Conservation (phyloP, 345 rosid species). For the Salix viminalis region DNA sequence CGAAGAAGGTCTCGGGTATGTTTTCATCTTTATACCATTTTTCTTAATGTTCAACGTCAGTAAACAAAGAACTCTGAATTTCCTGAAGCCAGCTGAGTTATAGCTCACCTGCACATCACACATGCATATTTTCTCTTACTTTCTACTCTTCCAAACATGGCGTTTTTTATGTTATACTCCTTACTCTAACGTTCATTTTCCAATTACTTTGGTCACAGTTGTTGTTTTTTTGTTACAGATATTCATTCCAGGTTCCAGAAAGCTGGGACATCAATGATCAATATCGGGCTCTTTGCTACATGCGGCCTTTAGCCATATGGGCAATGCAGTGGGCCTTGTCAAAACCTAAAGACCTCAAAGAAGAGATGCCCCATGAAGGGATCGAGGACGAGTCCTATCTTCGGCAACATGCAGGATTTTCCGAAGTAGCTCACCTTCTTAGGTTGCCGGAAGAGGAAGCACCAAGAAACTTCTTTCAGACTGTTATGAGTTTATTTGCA, state of each 20-base stretch:
- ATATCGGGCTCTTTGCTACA: conserved; percentile 63
- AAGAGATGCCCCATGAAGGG: conserved; percentile 25
- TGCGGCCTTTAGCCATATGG: conserved; percentile 85
- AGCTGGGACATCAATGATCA: conserved; percentile 52
- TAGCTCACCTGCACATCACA: no score
- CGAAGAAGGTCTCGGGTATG: conserved; percentile 55
- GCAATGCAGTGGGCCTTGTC: conserved; percentile 73
- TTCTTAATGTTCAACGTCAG: no score
- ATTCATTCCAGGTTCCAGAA: conserved; percentile 74
- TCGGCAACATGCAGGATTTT: conserved; percentile 52
- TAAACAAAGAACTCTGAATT: no score
- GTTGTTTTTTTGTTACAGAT: conserved; percentile 29
- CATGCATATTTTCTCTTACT: no score
- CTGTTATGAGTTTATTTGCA: conserved; percentile 45
- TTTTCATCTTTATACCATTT: neutral
- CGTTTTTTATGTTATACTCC: no score
- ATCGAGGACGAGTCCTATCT: conserved; percentile 31
- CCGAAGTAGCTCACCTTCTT: conserved; percentile 54
- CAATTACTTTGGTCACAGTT: no score
- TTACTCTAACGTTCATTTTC: no score
- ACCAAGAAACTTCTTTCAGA: conserved; percentile 40
- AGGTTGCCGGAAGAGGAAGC: conserved; percentile 40
- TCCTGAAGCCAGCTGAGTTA: no score
- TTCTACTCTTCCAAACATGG: no score
- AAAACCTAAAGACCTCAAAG: conserved; percentile 32